Evolutionary conservation across 345 rosid species (phyloP).

Genomic region (Raphanus sativus): DNA sequence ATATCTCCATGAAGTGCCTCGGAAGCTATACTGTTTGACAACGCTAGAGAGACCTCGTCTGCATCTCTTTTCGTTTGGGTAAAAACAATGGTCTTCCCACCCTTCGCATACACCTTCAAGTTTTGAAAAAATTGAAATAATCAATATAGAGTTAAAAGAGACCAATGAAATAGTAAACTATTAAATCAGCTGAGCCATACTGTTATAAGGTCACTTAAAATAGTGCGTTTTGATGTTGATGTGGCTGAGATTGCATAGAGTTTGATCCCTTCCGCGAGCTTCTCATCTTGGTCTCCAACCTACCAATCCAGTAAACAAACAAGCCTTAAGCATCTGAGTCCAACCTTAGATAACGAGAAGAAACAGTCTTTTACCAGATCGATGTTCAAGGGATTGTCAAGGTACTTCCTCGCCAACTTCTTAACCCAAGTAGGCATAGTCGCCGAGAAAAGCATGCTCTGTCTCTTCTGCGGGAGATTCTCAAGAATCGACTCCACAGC

Average conservation of each 20-base stretch:
- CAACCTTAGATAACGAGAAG: not conserved
- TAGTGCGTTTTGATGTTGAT: constrained; percentile 71
- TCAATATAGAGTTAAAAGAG: not conserved
- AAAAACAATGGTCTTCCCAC: constrained; percentile 97
- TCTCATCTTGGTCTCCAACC: constrained; percentile 95
- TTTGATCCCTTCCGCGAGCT: constrained; percentile 93
- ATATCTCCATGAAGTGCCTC: constrained; percentile 99
- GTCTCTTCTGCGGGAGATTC: constrained; percentile 79
- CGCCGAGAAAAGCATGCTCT: constrained; percentile 99
- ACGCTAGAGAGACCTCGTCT: constrained; percentile 82
- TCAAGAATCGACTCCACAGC: constrained; percentile 52
- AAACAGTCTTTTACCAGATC: constrained; percentile 61
- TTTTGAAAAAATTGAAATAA: not conserved
- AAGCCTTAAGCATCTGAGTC: not conserved
- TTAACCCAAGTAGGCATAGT: constrained; percentile 98
- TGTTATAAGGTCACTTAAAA: constrained; percentile 88
- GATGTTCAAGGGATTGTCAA: constrained; percentile 83
- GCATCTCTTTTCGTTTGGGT: constrained; percentile 97
- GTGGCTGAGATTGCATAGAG: constrained; percentile 80
- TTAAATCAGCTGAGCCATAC: constrained; percentile 44
- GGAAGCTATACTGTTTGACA: constrained; percentile 80
- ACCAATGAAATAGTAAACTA: not conserved
- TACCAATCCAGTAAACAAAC: constrained; percentile 23
- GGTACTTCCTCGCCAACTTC: constrained; percentile 85
- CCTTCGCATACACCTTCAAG: constrained; percentile 84